Evolutionary conservation across 2,329 filamentous ascomycete genomes (phyloP).

Genomic region (Mollisia scopiformis): DNA sequence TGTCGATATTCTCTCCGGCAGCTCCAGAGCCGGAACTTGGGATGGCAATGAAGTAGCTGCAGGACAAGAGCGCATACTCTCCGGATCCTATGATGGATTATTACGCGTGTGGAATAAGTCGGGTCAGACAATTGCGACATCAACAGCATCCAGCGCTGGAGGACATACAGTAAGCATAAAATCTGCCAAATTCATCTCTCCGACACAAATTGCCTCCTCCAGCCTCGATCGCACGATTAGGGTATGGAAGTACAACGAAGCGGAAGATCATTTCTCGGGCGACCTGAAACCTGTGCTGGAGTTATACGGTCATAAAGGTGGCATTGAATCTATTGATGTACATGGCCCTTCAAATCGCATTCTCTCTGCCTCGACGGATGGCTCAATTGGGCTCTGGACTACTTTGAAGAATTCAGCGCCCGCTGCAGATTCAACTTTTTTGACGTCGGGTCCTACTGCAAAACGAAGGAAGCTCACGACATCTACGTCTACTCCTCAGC

Average conservation of each 20-base stretch:
- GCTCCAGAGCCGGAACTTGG: conserved; percentile 63
- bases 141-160: conserved; percentile 64
- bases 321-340: conserved; percentile 75
- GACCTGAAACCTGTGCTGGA: conserved; percentile 74
- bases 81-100: conserved; percentile 90
- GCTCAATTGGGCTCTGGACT: conserved; percentile 86
- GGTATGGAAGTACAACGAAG: conserved; percentile 85
- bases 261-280: conserved; percentile 57
- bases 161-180: conserved; percentile 80
- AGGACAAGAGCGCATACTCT: conserved; percentile 76
- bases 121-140: conserved; percentile 81
- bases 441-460: conserved; percentile 67
- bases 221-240: conserved; percentile 84
- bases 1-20: conserved; percentile 77
- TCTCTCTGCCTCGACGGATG: conserved; percentile 83
- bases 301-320: conserved; percentile 79
- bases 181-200: conserved; percentile 80
- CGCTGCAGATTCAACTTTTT: conserved; percentile 67
- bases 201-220: conserved; percentile 78
- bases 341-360: conserved; percentile 76
- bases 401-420: conserved; percentile 77
- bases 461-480: conserved; percentile 77
- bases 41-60: conserved; percentile 50
- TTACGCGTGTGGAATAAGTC: conserved; percentile 89
- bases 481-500: conserved; percentile 57